Evolutionary conservation across 1,284 basidiomycete genomes (phyloP), one percentile per base, ranked within the genome.

Genomic region (Cutaneotrichosporon curvatum): DNA sequence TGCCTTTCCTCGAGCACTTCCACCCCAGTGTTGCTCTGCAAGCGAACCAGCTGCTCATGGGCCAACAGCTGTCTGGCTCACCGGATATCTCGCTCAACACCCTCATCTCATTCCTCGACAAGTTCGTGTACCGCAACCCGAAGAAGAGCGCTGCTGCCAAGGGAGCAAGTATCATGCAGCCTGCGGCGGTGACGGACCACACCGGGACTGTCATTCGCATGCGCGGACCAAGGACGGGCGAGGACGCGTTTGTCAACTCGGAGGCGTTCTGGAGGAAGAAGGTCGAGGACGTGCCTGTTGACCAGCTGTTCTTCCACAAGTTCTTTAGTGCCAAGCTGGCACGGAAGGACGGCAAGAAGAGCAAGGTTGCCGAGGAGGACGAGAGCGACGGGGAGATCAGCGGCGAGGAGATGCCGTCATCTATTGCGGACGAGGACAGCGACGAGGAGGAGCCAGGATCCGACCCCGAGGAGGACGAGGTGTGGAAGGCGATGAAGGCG

Each of bases 161-260:
- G 56, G 86, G 90, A 19, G 78, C 82, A 2, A 87, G 85, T 51
- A 85, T 87, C 53, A 98, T 98, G 95, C 95, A 99, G 73, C 91
- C 91, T n/a, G 81, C 83, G 7, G 84, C 85, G 2, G 79, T 77
- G 43, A 62, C 60, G n/a, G 78, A 79, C 37, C 68, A 71, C 2
- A 81, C 81, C n/a, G 79, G 81, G 4, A 74, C 74, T 36, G 79
- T 95, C 73, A 47, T 84, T 56, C 74, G 85, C 46, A 67, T 83
- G 55, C 84, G 82, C 67, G 86, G 88, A 8, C 80, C 68, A 8
- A 60, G 59, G 15, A 63, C 64, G 1, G 74, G 68, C 14, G 74
- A 73, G 16, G 74, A 73, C 34, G 68, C 57, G 28, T 43, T 45
- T 22, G 48, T 45, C 53, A 73, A 81, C 51, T 82, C 85, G 35